A percentile compares a stretch with the other conserved stretches of the same genome.
phyloP scores from a whole-genome alignment of 176 grass and related monocot species.

The Oropetium thomaeum region DNA sequence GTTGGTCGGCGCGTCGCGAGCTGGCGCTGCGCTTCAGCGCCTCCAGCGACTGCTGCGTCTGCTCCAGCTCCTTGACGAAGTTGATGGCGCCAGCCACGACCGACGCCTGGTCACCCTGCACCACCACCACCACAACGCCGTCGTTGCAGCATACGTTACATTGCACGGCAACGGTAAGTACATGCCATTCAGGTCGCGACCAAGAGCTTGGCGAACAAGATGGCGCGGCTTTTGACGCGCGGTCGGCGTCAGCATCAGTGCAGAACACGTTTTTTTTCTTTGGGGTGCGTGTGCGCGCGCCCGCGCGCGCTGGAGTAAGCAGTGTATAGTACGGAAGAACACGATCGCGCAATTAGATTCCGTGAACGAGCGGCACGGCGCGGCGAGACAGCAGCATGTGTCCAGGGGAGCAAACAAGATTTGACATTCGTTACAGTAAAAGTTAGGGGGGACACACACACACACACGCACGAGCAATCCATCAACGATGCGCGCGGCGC shows the following conservation, averaged over 20 bases:
- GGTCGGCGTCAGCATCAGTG: no score
- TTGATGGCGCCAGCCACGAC: conserved; percentile 85
- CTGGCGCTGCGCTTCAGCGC: conserved; percentile 38
- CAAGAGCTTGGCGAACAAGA: conserved; percentile 26
- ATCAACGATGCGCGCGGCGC: no score
- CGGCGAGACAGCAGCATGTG: conserved; percentile 16
- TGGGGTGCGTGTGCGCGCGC: no score
- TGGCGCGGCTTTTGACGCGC: conserved; percentile 31
- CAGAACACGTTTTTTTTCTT: neutral
- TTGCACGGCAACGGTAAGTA: neutral
- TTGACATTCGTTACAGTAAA: conserved; percentile 45
- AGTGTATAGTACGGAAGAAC: neutral
- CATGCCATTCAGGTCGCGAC: neutral
- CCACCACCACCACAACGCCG: no score
- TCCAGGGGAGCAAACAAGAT: conserved; percentile 25
- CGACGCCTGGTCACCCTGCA: conserved; percentile 93
- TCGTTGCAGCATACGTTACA: neutral
- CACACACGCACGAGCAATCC: conserved; percentile 18
- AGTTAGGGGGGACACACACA: conserved; percentile 1
- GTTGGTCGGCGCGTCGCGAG: neutral
- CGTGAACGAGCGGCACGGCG: conserved; percentile 34
- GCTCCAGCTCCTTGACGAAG: conserved; percentile 95
- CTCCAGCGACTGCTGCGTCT: conserved; percentile 78
- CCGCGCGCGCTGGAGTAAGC: no score
- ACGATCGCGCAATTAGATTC: conserved; percentile 37